Percentiles rank a stretch among this genome's conserved stretches.
Evolutionary conservation across 2,329 filamentous ascomycete species (phyloP).

Genomic region (Aspergillus persii): DNA sequence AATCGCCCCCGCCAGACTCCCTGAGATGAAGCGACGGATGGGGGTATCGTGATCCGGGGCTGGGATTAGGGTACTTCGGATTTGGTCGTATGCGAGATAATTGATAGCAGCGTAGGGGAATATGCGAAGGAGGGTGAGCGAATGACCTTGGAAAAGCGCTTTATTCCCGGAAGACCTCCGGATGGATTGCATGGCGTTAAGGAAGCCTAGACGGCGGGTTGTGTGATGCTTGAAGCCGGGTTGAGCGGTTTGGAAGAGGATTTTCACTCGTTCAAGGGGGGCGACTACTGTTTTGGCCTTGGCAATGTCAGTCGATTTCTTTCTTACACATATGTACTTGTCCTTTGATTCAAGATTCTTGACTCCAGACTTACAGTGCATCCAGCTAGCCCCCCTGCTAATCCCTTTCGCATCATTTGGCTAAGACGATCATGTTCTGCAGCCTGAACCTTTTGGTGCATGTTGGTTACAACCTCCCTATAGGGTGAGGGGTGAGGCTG

Average conservation of each 20-base stretch:
- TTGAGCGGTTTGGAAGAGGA: constrained; percentile 94
- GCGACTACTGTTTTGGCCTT: constrained; percentile 94
- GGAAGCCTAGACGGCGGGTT: constrained; percentile 80
- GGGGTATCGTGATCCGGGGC: constrained; percentile 73
- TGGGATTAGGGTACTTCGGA: constrained; percentile 74
- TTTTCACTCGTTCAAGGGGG: constrained; percentile 95
- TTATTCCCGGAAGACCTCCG: constrained; percentile 68
- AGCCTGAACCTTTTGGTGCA: neutral
- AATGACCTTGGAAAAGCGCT: constrained; percentile 90
- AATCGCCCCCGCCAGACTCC: constrained; percentile 66
- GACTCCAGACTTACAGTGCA: neutral
- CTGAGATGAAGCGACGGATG: constrained; percentile 59
- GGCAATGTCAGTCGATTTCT: too few relatives aligned
- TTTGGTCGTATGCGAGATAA: constrained; percentile 96
- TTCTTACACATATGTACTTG: too few relatives aligned
- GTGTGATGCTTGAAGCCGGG: constrained; percentile 92
- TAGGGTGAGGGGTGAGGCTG: too few relatives aligned
- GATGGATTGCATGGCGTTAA: constrained; percentile 82
- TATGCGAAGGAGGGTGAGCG: constrained; percentile 86
- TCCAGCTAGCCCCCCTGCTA: neutral
- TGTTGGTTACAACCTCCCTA: neutral
- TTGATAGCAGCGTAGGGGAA: constrained; percentile 98
- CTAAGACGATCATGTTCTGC: neutral
- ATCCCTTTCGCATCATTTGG: neutral
- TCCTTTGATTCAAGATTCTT: too few relatives aligned